Conservation (phyloP, 441 rosid species). For the Omphalea diandra region DNA sequence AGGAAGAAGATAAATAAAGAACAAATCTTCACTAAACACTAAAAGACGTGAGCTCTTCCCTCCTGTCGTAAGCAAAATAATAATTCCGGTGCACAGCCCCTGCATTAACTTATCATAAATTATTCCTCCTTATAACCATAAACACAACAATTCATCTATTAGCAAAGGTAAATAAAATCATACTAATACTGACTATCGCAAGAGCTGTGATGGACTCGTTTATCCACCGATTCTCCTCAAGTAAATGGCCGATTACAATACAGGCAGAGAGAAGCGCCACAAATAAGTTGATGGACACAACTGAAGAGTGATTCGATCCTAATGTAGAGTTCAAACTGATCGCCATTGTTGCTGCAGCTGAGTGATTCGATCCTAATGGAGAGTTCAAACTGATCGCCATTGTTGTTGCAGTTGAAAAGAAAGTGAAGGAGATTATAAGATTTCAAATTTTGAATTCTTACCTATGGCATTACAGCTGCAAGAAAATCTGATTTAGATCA, state of each 20-base stretch:
- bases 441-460: no score
- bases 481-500: no score
- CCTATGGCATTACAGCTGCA: no score
- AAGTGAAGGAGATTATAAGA: no score
- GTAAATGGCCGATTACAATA: slow-evolving; percentile 78
- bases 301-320: slow-evolving; percentile 67
- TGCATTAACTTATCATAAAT: slow-evolving; percentile 32
- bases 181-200: slow-evolving; percentile 55
- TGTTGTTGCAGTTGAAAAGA: no score
- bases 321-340: slow-evolving; percentile 32
- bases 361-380: no score
- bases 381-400: no score
- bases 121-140: neutral
- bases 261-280: slow-evolving; percentile 87
- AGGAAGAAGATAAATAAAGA: slow-evolving; percentile 95
- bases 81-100: slow-evolving; percentile 82
- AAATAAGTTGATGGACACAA: slow-evolving; percentile 83
- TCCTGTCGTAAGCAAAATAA: slow-evolving; percentile 69
- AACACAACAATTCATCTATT: neutral
- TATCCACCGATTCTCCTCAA: slow-evolving; percentile 85
- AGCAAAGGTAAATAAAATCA: neutral
- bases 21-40: slow-evolving; percentile 89
- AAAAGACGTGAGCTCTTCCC: slow-evolving; percentile 79
- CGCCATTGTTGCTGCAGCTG: slow-evolving; percentile 40
- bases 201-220: slow-evolving; percentile 95